phyloP scores from a whole-genome alignment of 1,284 basidiomycete species.

The Ustilago loliicola region DNA sequence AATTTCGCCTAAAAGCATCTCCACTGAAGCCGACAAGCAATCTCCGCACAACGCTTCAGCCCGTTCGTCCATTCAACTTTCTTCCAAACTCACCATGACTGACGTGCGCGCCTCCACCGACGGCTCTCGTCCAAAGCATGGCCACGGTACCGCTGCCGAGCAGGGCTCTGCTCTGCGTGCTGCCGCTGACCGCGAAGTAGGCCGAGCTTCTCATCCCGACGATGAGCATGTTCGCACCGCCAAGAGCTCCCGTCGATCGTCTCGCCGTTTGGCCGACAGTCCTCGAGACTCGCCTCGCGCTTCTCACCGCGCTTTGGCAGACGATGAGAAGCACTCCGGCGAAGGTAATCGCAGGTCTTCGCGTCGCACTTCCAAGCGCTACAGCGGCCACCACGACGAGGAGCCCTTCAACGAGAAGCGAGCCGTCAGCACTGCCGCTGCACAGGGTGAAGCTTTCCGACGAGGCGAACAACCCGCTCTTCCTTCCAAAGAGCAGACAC shows the following conservation, averaged over 20 bases:
- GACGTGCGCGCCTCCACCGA: slow-evolving; percentile 7
- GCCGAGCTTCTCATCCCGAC: slow-evolving; percentile 4
- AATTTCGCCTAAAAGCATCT: neutral
- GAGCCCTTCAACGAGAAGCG: slow-evolving; percentile 18
- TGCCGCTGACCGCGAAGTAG: slow-evolving; percentile 38
- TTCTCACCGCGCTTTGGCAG: slow-evolving; percentile 16
- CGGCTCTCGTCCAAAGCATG: slow-evolving; percentile 29
- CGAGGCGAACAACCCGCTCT: slow-evolving; percentile 21
- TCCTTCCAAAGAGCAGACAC: slow-evolving; percentile 32
- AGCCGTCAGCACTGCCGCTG: slow-evolving; percentile 33
- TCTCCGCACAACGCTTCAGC: neutral
- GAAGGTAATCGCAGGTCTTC: slow-evolving; percentile 15
- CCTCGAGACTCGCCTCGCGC: slow-evolving; percentile 24
- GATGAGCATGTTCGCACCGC: slow-evolving; percentile 7
- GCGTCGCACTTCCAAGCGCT: slow-evolving; percentile 26
- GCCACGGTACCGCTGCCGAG: slow-evolving; percentile 48
- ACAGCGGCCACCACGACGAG: slow-evolving; percentile 1
- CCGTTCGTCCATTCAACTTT: slow-evolving; percentile 1
- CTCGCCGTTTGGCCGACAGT: slow-evolving; percentile 19
- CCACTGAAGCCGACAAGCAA: slow-evolving; percentile 1
- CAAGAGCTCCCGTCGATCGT: slow-evolving; percentile 29
- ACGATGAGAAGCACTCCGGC: slow-evolving; percentile 12
- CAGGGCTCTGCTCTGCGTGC: slow-evolving; percentile 55
- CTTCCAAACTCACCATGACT: slow-evolving; percentile 17
- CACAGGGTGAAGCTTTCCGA: slow-evolving; percentile 47